A percentile compares a stretch with the other conserved stretches of the same genome.
Conservation (phyloP, 1,284 basidiomycete genomes). For the Cutaneotrichosporon sp. region DNA sequence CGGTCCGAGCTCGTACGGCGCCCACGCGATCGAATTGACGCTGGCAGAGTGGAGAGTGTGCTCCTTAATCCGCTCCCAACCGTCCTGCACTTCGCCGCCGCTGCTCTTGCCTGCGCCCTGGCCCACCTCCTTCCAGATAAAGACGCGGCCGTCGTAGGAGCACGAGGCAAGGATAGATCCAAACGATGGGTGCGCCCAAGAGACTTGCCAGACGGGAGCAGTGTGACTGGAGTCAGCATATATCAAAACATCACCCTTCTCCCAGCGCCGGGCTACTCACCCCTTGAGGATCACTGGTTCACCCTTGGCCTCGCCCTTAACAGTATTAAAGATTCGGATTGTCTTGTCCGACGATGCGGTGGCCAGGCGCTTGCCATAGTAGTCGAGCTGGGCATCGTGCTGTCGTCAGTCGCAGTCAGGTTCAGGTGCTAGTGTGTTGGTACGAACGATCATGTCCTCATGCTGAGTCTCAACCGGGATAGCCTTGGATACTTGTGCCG, state of each 20-base stretch:
- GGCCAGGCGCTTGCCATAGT: slow-evolving; percentile 92
- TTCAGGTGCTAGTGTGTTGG: not conserved
- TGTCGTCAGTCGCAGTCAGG: slow-evolving; percentile 39
- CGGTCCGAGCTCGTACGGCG: slow-evolving; percentile 93
- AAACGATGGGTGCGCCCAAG: slow-evolving; percentile 98
- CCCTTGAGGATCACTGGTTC: slow-evolving; percentile 75
- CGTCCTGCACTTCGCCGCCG: slow-evolving; percentile 50
- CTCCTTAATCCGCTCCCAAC: slow-evolving; percentile 94
- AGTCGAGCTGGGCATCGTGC: slow-evolving; percentile 98
- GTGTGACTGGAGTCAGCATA: slow-evolving; percentile 60
- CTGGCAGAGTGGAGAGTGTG: slow-evolving; percentile 91
- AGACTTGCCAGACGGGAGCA: slow-evolving; percentile 95
- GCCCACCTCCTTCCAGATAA: slow-evolving; percentile 87
- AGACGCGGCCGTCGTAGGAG: slow-evolving; percentile 95
- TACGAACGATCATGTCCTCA: slow-evolving; percentile 87
- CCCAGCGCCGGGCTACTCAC: slow-evolving; percentile 56
- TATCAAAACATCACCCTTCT: not conserved
- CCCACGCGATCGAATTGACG: slow-evolving; percentile 95
- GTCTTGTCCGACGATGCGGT: slow-evolving; percentile 96
- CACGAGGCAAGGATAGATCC: slow-evolving; percentile 94
- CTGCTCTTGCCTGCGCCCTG: slow-evolving; percentile 40
- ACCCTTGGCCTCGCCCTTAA: slow-evolving; percentile 68
- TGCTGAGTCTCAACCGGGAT: slow-evolving; percentile 73
- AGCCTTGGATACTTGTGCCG: slow-evolving; percentile 34
- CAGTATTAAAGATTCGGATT: slow-evolving; percentile 90